phyloP scores from a whole-genome alignment of 225 moss, liverwort and hornwort species.

The Sphagnum tenellum region DNA sequence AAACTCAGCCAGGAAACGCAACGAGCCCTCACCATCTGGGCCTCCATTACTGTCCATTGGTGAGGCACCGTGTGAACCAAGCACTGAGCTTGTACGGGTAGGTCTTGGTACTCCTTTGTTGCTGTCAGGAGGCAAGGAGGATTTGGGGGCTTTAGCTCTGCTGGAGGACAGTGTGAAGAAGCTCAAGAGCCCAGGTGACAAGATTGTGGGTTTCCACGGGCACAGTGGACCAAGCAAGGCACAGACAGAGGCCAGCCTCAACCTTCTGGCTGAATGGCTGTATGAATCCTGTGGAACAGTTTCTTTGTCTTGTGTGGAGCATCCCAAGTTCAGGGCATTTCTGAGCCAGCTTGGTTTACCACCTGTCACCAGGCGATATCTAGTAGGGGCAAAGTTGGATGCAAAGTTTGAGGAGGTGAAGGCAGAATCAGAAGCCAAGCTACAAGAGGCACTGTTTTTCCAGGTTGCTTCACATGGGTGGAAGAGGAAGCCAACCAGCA shows the following conservation, averaged over 20 bases:
- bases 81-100: slow-evolving; percentile 45
- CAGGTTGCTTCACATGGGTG: slow-evolving; percentile 83
- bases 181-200: slow-evolving; percentile 65
- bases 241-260: slow-evolving; percentile 75
- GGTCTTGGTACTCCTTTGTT: slow-evolving; percentile 34
- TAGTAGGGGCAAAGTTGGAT: slow-evolving; percentile 70
- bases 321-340: slow-evolving; percentile 88
- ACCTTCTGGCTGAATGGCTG: slow-evolving; percentile 74
- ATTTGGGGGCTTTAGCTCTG: slow-evolving; percentile 65
- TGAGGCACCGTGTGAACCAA: slow-evolving; percentile 40
- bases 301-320: slow-evolving; percentile 84
- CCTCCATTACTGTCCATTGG: slow-evolving; percentile 23
- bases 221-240: slow-evolving; percentile 48
- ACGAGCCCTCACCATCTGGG: slow-evolving; percentile 29
- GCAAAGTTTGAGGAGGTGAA: slow-evolving; percentile 83
- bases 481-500: slow-evolving; percentile 57
- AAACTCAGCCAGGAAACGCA: slow-evolving; percentile 25
- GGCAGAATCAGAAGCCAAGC: slow-evolving; percentile 72
- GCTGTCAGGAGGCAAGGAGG: slow-evolving; percentile 79
- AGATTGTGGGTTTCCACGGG: slow-evolving; percentile 20
- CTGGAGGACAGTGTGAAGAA: slow-evolving; percentile 87
- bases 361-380: slow-evolving; percentile 58
- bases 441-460: slow-evolving; percentile 79
- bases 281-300: slow-evolving; percentile 84
- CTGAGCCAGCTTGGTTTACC: slow-evolving; percentile 72